phyloP scores from a whole-genome alignment of 2,329 filamentous ascomycete genomes.

The Pyrenochaeta sp. region DNA sequence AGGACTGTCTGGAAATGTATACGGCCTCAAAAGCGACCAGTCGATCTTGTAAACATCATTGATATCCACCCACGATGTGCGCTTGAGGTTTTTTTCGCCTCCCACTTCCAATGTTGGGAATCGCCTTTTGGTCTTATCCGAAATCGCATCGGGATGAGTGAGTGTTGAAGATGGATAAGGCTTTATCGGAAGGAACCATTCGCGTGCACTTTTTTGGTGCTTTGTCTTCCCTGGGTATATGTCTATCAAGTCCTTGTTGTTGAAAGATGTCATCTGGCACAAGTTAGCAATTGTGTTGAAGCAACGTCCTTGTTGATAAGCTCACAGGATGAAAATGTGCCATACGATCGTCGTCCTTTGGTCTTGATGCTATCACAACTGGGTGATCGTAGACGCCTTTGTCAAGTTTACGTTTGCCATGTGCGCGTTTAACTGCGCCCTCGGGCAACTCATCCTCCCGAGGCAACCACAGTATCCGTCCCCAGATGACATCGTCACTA shows the following conservation, averaged over 20 bases:
- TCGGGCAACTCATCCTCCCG: constrained; percentile 34
- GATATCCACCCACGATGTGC: constrained; percentile 45
- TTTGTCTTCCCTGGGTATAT: constrained; percentile 43
- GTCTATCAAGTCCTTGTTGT: constrained; percentile 42
- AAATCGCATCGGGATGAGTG: constrained; percentile 39
- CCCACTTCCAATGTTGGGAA: constrained; percentile 38
- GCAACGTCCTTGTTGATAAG: background rate
- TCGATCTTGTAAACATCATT: constrained; percentile 44
- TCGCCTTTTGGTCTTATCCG: constrained; percentile 40
- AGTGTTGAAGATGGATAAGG: no score
- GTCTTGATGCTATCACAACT: constrained; percentile 42
- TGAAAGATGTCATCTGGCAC: constrained; percentile 42
- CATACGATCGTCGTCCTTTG: constrained; percentile 27
- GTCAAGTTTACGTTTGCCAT: constrained; percentile 42
- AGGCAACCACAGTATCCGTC: constrained; percentile 43
- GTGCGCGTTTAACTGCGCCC: constrained; percentile 33
- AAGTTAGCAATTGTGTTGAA: constrained; percentile 27
- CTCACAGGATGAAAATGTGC: constrained; percentile 48
- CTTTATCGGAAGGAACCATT: constrained; percentile 44
- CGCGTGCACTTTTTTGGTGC: constrained; percentile 39
- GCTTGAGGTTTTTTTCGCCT: constrained; percentile 30
- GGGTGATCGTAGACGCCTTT: constrained; percentile 45
- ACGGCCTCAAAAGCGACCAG: constrained; percentile 33
- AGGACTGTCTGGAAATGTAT: constrained; percentile 34
- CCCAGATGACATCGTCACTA: constrained; percentile 30